These are phyloP conservation scores for Ophiobolus disseminans DNA, from an alignment of 2,329 filamentous ascomycete genomes.

Conservation along the genomic window DNA sequence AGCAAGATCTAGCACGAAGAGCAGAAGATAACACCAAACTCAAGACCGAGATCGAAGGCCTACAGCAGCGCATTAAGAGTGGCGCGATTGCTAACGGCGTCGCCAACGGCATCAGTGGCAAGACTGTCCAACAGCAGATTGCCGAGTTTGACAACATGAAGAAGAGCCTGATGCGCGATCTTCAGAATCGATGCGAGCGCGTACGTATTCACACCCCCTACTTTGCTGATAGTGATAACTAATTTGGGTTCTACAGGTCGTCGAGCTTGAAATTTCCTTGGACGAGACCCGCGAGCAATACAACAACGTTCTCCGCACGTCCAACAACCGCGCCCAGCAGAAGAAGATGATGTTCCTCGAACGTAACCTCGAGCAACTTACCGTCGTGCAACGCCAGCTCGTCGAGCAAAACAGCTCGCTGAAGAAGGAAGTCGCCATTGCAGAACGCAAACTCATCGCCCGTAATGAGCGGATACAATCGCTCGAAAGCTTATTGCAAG, in stretches of 20 bases:
- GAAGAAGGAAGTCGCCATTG: constrained; percentile 99
- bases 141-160: constrained; percentile 99
- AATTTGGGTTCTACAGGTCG: constrained; percentile 59
- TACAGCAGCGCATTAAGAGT: constrained; percentile 76
- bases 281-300: constrained; percentile 99
- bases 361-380: constrained; percentile 96
- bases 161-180: constrained; percentile 97
- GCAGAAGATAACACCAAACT: constrained; percentile 82
- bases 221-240: constrained; percentile 20
- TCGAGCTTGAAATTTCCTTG: constrained; percentile 96
- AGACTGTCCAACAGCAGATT: constrained; percentile 96
- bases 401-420: constrained; percentile 92
- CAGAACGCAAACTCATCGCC: constrained; percentile 94
- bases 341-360: constrained; percentile 99
- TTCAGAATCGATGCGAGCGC: constrained; percentile 97
- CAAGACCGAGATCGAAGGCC: constrained; percentile 79
- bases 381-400: constrained; percentile 94
- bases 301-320: constrained; percentile 95
- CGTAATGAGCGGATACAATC: constrained; percentile 96
- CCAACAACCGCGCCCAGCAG: constrained; percentile 97
- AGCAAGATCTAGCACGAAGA: constrained; percentile 76
- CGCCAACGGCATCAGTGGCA: constrained; percentile 70
- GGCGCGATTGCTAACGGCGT: constrained; percentile 67
- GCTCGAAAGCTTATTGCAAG: constrained; percentile 88
- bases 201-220: constrained; percentile 51